These are phyloP conservation scores for Hymenotorrendiella dingleyae DNA, from an alignment of 2,329 filamentous ascomycete genomes.

Conservation along the genomic window DNA sequence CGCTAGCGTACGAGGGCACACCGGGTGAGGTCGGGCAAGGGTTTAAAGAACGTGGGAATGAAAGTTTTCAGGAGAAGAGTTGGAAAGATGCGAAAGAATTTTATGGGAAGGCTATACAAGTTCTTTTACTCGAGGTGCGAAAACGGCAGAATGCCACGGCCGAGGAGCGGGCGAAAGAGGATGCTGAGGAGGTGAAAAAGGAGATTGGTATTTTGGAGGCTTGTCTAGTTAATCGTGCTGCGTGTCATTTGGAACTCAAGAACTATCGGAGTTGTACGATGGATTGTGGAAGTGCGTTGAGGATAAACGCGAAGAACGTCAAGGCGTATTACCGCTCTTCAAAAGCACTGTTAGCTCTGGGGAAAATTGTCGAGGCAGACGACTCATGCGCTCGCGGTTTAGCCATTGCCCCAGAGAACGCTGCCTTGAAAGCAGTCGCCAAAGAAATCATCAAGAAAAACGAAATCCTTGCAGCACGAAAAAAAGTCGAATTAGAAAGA, in stretches of 20 bases:
- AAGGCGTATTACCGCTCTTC: conserved; percentile 90
- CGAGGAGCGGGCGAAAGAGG: conserved; percentile 38
- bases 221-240: conserved; percentile 79
- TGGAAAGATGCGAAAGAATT: conserved; percentile 86
- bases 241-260: conserved; percentile 80
- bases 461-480: conserved; percentile 47
- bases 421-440: conserved; percentile 55
- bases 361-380: conserved; percentile 72
- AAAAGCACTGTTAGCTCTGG: conserved; percentile 69
- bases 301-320: conserved; percentile 71
- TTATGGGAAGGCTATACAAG: conserved; percentile 77
- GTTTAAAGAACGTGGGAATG: conserved; percentile 91
- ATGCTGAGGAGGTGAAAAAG: conserved; percentile 37
- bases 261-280: conserved; percentile 85
- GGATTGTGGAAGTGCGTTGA: conserved; percentile 75
- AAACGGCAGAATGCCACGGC: conserved; percentile 38
- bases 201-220: conserved; percentile 65
- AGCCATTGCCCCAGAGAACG: conserved; percentile 64
- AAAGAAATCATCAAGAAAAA: conserved; percentile 58
- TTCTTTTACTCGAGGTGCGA: conserved; percentile 60
- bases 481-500: conserved; percentile 50
- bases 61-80: conserved; percentile 66
- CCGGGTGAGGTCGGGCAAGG: conserved; percentile 74
- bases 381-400: conserved; percentile 74
- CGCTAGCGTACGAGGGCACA: conserved; percentile 88